Conservation (phyloP, 176 grass and related monocot genomes). For the Carex scoparia region DNA sequence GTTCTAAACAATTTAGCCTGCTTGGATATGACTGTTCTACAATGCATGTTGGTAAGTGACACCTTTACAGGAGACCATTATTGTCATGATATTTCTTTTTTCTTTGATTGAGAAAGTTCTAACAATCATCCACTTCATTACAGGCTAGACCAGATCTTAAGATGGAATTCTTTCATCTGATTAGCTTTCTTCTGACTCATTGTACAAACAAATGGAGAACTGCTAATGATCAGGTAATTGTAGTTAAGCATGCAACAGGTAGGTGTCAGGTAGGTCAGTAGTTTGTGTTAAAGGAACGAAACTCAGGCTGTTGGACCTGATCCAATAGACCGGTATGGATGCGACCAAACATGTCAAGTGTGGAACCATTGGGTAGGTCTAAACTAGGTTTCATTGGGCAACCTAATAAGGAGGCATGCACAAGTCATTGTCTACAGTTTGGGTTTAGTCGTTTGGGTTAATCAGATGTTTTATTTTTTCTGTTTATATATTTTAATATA, state of each 20-base stretch:
- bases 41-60: slow-evolving; percentile 88
- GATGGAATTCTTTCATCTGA: slow-evolving; percentile 99
- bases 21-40: slow-evolving; percentile 85
- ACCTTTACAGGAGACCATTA: background rate
- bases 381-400: background rate
- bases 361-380: background rate
- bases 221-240: slow-evolving; percentile 74
- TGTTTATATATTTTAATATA: background rate
- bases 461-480: background rate
- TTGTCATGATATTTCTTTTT: slow-evolving; percentile 8
- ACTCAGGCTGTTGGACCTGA: background rate
- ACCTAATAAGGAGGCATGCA: background rate
- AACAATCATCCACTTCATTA: slow-evolving; percentile 29
- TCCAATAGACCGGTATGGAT: background rate
- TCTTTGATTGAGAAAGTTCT: background rate
- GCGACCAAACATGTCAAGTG: background rate
- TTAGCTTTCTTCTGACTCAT: slow-evolving; percentile 95
- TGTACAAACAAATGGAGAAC: slow-evolving; percentile 94
- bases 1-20: slow-evolving; percentile 91
- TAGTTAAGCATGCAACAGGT: background rate
- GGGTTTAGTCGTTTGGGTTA: background rate
- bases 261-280: background rate
- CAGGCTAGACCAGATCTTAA: slow-evolving; percentile 97
- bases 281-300: slow-evolving; percentile 1
- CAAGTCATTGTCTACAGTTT: background rate